Evolutionary conservation across 78 protist species (phyloP), one percentile per base, ranked within the genome.

Genomic region (Dictyostelium capitatum): DNA sequence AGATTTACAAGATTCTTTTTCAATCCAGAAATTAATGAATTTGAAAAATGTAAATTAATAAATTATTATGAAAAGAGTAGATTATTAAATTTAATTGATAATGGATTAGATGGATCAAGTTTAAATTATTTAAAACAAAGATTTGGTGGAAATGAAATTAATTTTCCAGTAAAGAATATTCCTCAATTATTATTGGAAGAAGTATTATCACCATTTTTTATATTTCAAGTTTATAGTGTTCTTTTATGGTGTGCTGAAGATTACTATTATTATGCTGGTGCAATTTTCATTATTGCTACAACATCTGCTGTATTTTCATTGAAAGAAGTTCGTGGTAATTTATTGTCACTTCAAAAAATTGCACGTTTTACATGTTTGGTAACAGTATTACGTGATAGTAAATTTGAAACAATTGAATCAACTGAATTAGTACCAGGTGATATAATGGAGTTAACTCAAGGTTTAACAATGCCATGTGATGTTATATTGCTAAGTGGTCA

Each of bases 181-280:
- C 89, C 85, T 3, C 15, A 47, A 19, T 51, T 97, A 20, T 62
- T 95, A 12, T 30, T 97, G 73, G 96, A 91, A 6, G 97, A 97
- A 47, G 90, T 90, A 1, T 80, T 98, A 57, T 95, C 95, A 83
- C 99, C 99, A 43, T 98, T 98, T 79, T 97, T 93, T 82, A 43
- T 98, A 37, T 98, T 98, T 65, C 99, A 98, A 83, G 32, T 97
- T 25, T 83, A 57, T 46, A 47, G 90, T 50, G 62, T 97, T 47
- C 14, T 75, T 12, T 47, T 98, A 32, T 98, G 99, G 99, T 2
- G 23, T 15, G 11, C 95, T 20, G 97, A 96, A 28, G 83, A 69
- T 28, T 98, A 98, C 94, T 79, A 43, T 73, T 12, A 32, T 80
- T 98, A 97, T 62, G 99, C 98, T 2, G 57, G 17, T 0, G 90